A percentile compares a stretch with the other conserved stretches of the same genome.
Conservation (phyloP, 2,329 filamentous ascomycete species). For the Hypomyces rosellus region DNA sequence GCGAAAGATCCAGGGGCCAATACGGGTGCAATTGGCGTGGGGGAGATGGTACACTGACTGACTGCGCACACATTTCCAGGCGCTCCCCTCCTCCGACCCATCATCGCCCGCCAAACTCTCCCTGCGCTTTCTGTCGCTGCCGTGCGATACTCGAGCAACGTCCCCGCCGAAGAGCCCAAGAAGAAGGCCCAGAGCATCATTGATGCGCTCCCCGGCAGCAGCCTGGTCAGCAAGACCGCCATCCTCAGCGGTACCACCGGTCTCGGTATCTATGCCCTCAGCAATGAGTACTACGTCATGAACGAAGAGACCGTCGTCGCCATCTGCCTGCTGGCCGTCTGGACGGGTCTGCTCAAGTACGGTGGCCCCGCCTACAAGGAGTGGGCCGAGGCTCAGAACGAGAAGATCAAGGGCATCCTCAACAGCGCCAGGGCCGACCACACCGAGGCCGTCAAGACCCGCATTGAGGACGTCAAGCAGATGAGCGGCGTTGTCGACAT, state of each 20-base stretch:
- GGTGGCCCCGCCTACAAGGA: slow-evolving; percentile 86
- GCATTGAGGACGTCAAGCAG: slow-evolving; percentile 92
- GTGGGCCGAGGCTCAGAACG: slow-evolving; percentile 83
- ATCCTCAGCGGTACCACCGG: slow-evolving; percentile 91
- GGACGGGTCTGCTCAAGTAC: slow-evolving; percentile 87
- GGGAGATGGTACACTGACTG: background rate
- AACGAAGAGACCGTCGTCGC: slow-evolving; percentile 98
- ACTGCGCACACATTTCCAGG: slow-evolving; percentile 42
- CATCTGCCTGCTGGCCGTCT: slow-evolving; percentile 87
- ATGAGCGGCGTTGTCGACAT: slow-evolving; percentile 91
- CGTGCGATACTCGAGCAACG: slow-evolving; percentile 65
- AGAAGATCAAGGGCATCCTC: slow-evolving; percentile 91
- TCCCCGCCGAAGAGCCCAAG: slow-evolving; percentile 84
- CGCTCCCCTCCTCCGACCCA: slow-evolving; percentile 84
- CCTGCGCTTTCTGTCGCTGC: slow-evolving; percentile 66
- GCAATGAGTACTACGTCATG: slow-evolving; percentile 99
- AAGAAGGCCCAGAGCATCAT: slow-evolving; percentile 95
- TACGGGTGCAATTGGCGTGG: slow-evolving; percentile 23
- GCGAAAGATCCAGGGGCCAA: slow-evolving; percentile 12
- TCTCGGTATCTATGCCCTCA: slow-evolving; percentile 88
- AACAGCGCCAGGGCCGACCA: slow-evolving; percentile 92
- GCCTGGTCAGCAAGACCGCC: slow-evolving; percentile 88
- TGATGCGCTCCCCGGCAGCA: slow-evolving; percentile 87
- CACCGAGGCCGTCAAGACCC: slow-evolving; percentile 87
- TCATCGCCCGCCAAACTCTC: slow-evolving; percentile 66